Percentiles rank a stretch among this genome's conserved stretches.
Evolutionary conservation across 768 basidiomycete species (phyloP).

Genomic region (Trametes cinnabarina): DNA sequence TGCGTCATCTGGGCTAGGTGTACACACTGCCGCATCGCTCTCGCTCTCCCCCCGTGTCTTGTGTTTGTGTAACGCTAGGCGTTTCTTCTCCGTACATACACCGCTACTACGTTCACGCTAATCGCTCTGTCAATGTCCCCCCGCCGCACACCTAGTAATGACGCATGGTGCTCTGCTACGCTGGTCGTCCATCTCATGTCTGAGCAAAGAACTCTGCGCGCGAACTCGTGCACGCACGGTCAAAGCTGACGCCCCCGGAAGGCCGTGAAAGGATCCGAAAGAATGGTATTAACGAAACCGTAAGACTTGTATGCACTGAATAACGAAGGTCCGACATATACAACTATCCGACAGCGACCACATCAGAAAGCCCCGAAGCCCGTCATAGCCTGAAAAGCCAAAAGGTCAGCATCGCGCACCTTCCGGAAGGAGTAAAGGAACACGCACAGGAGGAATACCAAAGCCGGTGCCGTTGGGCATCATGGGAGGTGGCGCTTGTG

Average conservation of each 20-base stretch:
- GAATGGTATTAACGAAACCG: conserved; percentile 17
- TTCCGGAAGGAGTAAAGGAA: neutral
- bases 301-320: conserved; percentile 19
- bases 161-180: neutral
- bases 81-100: neutral
- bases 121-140: no score
- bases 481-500: conserved; percentile 57
- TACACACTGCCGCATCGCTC: neutral
- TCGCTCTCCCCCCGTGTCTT: neutral
- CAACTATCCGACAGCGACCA: conserved; percentile 13
- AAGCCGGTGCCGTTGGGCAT: conserved; percentile 56
- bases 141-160: no score
- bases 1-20: conserved; percentile 9
- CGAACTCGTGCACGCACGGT: no score
- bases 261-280: conserved; percentile 1
- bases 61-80: neutral
- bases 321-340: conserved; percentile 23
- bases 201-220: no score
- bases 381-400: conserved; percentile 51
- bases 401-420: neutral
- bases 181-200: no score
- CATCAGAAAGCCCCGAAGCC: conserved; percentile 51
- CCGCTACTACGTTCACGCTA: neutral
- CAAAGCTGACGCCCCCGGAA: no score
- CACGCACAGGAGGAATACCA: conserved; percentile 62